Evolutionary conservation across 2,329 filamentous ascomycete genomes (phyloP), one percentile per base, ranked within the genome.

Genomic region (Clarireedia sp.): DNA sequence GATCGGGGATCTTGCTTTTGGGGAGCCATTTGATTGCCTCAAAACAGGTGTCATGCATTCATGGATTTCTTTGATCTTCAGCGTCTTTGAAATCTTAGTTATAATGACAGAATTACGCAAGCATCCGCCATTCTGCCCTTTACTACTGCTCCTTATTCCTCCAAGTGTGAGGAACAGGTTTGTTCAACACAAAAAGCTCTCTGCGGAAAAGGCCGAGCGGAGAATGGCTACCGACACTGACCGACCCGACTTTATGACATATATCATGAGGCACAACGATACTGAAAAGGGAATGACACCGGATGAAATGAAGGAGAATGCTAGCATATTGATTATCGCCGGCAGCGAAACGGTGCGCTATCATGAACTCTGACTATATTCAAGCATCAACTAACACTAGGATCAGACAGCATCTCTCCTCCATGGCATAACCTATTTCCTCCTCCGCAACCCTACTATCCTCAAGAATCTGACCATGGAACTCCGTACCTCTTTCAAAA

Each of bases 371-470:
- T 23, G 16, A 46, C 37, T n/a, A 16, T 67, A 17, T 58, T 33
- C 29, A 62, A 14, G 24, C 7, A 12, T 6, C 5, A 0, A 36
- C 10, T 37, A 26, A 24, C 43, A 36, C 26, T 51, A 62, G 66
- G 5, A 62, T 1, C 66, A 71, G 57, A 71, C 70, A 2, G 70
- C 67, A 7, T 65, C 69, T 2, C 51, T 65, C 7, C 49, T 69
- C 10, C 58, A 60, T 8, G 66, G 64, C 8, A 40, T 58, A 26
- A 64, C 26, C 56, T 61, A 58, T 12, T 82, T 84, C 62, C 72
- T 89, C 3, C 76, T 88, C 3, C 76, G 78, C 58, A 77, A 74
- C 17, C 71, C 54, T 2, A 43, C 38, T 8, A 19, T 43, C 2
- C 33, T 51, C 9, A 29, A 54, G 3, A 72, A 68, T 21, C 65